phyloP scores from a whole-genome alignment of 2,329 filamentous ascomycete genomes.

The Pseudogymnoascus sp. region DNA sequence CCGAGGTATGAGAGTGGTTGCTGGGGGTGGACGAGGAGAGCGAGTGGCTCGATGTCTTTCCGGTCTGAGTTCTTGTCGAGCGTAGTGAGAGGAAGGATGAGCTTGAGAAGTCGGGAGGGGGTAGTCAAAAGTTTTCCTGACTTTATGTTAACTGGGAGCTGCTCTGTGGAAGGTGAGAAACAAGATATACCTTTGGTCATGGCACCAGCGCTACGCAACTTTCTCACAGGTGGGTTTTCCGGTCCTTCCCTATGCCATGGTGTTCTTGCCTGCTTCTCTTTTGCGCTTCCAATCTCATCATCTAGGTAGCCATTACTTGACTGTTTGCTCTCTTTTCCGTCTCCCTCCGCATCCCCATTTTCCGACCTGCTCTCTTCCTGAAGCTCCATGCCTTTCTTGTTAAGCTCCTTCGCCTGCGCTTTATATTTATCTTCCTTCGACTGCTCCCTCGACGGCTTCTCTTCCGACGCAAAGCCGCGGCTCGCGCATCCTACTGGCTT shows the following conservation, averaged over 20 bases:
- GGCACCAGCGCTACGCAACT: constrained; percentile 37
- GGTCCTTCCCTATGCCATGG: constrained; percentile 60
- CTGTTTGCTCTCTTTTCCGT: neutral
- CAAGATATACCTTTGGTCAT: constrained; percentile 53
- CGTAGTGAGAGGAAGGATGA: constrained; percentile 67
- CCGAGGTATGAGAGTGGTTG: constrained; percentile 89
- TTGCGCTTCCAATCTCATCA: constrained; percentile 33
- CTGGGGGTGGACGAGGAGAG: constrained; percentile 78
- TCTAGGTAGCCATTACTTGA: constrained; percentile 30
- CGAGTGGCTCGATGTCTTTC: constrained; percentile 73
- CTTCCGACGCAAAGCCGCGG: neutral
- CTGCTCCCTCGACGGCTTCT: neutral
- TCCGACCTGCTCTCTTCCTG: constrained; percentile 30
- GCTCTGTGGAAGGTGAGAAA: neutral
- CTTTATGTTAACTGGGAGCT: neutral
- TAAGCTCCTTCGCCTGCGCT: constrained; percentile 22
- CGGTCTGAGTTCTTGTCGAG: constrained; percentile 50
- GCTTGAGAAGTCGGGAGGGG: constrained; percentile 69
- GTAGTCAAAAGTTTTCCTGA: constrained; percentile 72
- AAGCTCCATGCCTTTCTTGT: constrained; percentile 30
- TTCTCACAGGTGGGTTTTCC: constrained; percentile 46
- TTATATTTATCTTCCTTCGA: neutral
- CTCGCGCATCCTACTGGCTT: neutral
- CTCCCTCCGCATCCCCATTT: constrained; percentile 17
- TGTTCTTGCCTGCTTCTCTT: constrained; percentile 49